Base-by-base conservation (phyloP, 768 basidiomycete genomes). In the Leucosporidium yakuticum region DNA sequence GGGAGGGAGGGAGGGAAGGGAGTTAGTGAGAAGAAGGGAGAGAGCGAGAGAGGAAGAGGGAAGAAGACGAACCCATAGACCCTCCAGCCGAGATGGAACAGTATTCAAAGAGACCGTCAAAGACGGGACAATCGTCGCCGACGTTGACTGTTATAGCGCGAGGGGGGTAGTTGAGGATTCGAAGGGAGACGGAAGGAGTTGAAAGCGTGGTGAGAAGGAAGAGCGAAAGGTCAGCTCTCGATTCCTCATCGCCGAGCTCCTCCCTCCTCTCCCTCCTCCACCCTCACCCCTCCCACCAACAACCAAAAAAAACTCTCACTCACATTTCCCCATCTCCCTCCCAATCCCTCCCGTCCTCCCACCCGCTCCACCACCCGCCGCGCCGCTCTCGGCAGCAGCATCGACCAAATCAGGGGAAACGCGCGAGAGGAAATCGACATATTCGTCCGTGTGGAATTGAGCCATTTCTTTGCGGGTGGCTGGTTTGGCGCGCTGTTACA, bases 381-480 rank as follows among this genome's bases (percentile, higher is more conserved):
- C 65, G 27, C 48, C 68, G 1, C 69, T 64, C 44, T 69, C 69
- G 0, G 67, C 65, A 31, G 69, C 67, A 12, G 63, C 62, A 50
- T 74, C 69, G 44, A 71, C 69, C 32, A 69, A 44, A 79, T 87
- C 89, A 0, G 96, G 95, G 1, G 88, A 91, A 74, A 98, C 95
- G 74, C 89, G 85, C 77, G 86, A 88, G 60, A 98, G 83, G 80
- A 99, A 98, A 74, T 98, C 96, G 67, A 98, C 90, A 78, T 98
- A 99, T 82, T 98, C 96, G 79, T 99, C 95, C 6, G 95, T 94
- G 79, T 98, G 95, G 77, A 98, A 99, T 77, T 99, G 81, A 25
- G 96, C 95, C 96, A 99, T 98, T 79, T 99, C 96, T 68, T 96
- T 89, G 80, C 96, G 96, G 4, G 96, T 99, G 12, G 96, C 96